A percentile compares a stretch with the other conserved stretches of the same genome.
Conservation (phyloP, 2,329 filamentous ascomycete species). For the Dendryphion nanum region DNA sequence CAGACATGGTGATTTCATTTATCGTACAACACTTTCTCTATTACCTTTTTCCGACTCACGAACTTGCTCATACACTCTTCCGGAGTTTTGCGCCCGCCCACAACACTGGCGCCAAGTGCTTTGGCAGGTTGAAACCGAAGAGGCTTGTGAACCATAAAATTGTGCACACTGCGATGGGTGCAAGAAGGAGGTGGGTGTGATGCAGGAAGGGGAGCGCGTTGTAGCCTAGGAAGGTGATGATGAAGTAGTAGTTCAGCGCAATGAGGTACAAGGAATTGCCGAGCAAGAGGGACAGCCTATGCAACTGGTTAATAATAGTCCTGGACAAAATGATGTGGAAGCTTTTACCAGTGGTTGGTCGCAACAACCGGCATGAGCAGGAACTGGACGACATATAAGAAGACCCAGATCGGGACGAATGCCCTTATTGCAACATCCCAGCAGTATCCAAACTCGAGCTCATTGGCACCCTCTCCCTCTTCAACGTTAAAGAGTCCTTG, state of each 20-base stretch:
- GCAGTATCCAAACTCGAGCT: slow-evolving; percentile 68
- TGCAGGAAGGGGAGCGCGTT: slow-evolving; percentile 67
- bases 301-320: no score
- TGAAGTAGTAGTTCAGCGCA: slow-evolving; percentile 64
- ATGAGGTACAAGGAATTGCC: slow-evolving; percentile 67
- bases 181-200: slow-evolving; percentile 64
- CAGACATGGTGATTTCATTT: no score
- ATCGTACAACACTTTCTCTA: neutral
- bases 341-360: slow-evolving; percentile 49
- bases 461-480: slow-evolving; percentile 53
- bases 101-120: slow-evolving; percentile 51
- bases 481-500: slow-evolving; percentile 59
- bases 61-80: slow-evolving; percentile 36
- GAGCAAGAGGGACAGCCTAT: slow-evolving; percentile 56
- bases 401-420: slow-evolving; percentile 66
- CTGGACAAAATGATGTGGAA: slow-evolving; percentile 35
- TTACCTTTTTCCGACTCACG: neutral
- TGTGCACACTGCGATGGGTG: slow-evolving; percentile 59
- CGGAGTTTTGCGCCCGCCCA: slow-evolving; percentile 49
- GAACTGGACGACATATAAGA: slow-evolving; percentile 67
- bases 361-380: slow-evolving; percentile 62
- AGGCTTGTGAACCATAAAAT: slow-evolving; percentile 58
- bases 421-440: slow-evolving; percentile 68
- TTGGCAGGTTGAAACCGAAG: slow-evolving; percentile 52
- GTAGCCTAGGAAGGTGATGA: slow-evolving; percentile 68